Percentiles rank a stretch among this genome's conserved stretches.
These are phyloP conservation scores for Tuber magnatum DNA, from an alignment of 495 filamentous ascomycete genomes.

Conservation along the genomic window DNA sequence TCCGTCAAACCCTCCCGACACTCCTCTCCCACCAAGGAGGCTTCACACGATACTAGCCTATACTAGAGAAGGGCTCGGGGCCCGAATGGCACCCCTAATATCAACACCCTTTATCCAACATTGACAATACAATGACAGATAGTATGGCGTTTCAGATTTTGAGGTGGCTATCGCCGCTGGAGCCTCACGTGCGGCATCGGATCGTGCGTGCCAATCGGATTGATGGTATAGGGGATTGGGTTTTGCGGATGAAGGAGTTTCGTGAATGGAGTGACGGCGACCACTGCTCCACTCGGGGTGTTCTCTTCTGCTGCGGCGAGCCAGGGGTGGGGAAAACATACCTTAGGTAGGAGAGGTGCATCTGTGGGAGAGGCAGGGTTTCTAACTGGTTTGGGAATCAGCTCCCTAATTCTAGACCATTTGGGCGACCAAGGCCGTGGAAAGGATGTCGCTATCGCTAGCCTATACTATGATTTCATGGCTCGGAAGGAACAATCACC, in stretches of 20 bases:
- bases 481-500: background rate
- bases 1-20: background rate
- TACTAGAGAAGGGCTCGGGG: background rate
- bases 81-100: background rate
- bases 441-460: background rate
- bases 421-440: background rate
- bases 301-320: background rate
- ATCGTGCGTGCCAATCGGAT: background rate
- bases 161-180: background rate
- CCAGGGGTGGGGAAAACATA: background rate
- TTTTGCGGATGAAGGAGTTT: background rate
- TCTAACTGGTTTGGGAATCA: background rate
- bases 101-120: background rate
- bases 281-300: background rate
- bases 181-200: background rate
- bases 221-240: background rate
- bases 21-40: background rate
- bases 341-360: background rate
- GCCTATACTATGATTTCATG: background rate
- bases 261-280: background rate
- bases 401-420: background rate
- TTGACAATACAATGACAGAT: background rate
- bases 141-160: background rate
- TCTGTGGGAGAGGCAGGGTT: background rate
- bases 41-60: background rate